phyloP scores from a whole-genome alignment of 2,329 filamentous ascomycete species.

The Cephalotrichum gorgonifer region DNA sequence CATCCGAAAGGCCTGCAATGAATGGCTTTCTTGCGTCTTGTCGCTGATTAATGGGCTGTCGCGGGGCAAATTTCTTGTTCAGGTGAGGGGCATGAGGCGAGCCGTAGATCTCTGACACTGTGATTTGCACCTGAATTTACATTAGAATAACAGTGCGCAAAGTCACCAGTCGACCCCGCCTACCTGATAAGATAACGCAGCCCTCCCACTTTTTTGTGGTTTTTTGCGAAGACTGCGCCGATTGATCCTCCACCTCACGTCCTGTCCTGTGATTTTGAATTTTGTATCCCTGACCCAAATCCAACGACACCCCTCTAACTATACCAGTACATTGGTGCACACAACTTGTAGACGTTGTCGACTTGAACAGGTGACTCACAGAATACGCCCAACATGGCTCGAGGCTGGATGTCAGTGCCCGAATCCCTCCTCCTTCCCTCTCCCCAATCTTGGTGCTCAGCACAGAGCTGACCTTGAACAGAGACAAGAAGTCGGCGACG shows the following conservation, averaged over 20 bases:
- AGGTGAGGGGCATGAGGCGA: background rate
- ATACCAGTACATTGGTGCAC: too few species aligned
- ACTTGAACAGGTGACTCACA: too few species aligned
- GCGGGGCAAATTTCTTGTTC: slow-evolving; percentile 2
- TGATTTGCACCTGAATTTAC: background rate
- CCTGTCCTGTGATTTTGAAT: too few species aligned
- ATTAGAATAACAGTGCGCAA: background rate
- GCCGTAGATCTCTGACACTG: background rate
- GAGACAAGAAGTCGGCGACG: slow-evolving; percentile 81
- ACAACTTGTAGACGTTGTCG: too few species aligned
- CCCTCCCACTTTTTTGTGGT: slow-evolving; percentile 9
- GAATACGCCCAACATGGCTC: slow-evolving; percentile 50
- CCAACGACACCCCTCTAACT: too few species aligned
- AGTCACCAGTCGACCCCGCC: background rate
- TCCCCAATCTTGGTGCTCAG: background rate
- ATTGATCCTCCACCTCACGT: background rate
- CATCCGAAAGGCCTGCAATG: background rate
- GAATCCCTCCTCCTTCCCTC: slow-evolving; percentile 5
- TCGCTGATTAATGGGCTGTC: slow-evolving; percentile 2
- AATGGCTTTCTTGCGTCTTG: background rate
- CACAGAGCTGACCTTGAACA: slow-evolving; percentile 19
- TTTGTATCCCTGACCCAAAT: too few species aligned
- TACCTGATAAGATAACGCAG: slow-evolving; percentile 10
- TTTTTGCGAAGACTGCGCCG: slow-evolving; percentile 1
- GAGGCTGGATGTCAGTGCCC: slow-evolving; percentile 57